Percentiles rank a stretch among this genome's conserved stretches.
Evolutionary conservation across 78 protist genomes (phyloP).

Genomic region (Isochrysis galbana): DNA sequence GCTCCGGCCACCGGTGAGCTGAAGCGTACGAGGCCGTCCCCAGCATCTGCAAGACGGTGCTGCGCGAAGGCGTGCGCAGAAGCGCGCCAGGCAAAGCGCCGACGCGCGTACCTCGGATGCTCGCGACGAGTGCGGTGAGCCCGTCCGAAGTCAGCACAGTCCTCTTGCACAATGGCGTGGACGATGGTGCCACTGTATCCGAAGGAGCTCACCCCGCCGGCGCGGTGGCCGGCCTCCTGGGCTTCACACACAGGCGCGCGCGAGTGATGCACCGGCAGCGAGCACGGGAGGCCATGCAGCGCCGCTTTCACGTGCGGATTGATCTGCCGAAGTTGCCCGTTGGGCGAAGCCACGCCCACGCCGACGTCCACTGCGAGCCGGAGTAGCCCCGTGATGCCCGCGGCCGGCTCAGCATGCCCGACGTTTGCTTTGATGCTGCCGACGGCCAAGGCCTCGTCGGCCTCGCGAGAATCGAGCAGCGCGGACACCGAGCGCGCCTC

Average conservation of each 20-base stretch:
- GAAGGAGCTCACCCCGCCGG: neutral
- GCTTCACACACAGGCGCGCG: neutral
- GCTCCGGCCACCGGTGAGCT: neutral
- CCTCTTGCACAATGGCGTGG: neutral
- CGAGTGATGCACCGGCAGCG: neutral
- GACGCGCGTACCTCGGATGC: neutral
- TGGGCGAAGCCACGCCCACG: neutral
- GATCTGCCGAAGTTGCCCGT: neutral
- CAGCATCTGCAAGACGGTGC: neutral
- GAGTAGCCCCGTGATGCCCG: constrained; percentile 12
- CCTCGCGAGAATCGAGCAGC: constrained; percentile 13
- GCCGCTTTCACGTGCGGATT: neutral
- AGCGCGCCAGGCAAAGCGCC: neutral
- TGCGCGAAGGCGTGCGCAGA: neutral
- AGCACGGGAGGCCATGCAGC: neutral
- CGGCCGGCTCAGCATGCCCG: constrained; percentile 72
- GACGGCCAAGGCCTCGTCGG: constrained; percentile 38
- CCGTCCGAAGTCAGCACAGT: neutral
- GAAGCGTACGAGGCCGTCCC: neutral
- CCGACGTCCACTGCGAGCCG: neutral
- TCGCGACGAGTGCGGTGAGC: neutral
- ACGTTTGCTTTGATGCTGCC: constrained; percentile 70
- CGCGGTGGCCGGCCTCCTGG: neutral
- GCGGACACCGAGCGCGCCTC: constrained; percentile 41
- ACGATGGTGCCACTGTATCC: constrained; percentile 19